Percentiles rank a stretch among this genome's conserved stretches.
Evolutionary conservation across 371 early-diverging fungal species (phyloP).

Genomic region (Mortierella sp.): DNA sequence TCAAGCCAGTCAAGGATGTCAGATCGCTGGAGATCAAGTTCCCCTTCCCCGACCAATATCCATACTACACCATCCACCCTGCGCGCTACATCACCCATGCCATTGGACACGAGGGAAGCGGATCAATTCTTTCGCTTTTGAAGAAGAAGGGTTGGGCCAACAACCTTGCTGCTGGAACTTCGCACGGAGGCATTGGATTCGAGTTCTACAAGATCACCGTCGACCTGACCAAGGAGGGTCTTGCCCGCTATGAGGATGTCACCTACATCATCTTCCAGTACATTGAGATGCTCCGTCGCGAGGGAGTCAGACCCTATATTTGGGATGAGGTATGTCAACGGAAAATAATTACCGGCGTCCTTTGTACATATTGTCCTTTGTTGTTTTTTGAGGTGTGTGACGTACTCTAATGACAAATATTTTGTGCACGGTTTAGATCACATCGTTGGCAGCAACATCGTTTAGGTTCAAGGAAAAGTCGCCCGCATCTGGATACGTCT

Average conservation of each 20-base stretch:
- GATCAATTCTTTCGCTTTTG: slow-evolving; percentile 88
- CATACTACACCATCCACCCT: slow-evolving; percentile 72
- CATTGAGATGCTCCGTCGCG: slow-evolving; percentile 79
- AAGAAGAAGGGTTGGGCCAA: slow-evolving; percentile 94
- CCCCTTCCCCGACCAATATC: slow-evolving; percentile 86
- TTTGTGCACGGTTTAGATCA: slow-evolving; percentile 45
- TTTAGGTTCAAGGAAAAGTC: slow-evolving; percentile 91
- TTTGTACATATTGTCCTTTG: neutral
- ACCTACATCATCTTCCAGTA: slow-evolving; percentile 89
- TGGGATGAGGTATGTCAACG: slow-evolving; percentile 73
- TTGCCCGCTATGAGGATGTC: slow-evolving; percentile 80
- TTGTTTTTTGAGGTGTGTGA: neutral
- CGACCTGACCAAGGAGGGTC: slow-evolving; percentile 88
- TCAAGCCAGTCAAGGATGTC: slow-evolving; percentile 89
- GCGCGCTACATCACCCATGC: slow-evolving; percentile 80
- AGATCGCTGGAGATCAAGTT: slow-evolving; percentile 85
- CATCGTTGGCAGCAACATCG: slow-evolving; percentile 74
- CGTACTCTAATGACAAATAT: neutral
- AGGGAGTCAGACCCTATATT: slow-evolving; percentile 81
- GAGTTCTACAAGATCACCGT: slow-evolving; percentile 86
- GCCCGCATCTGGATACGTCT: slow-evolving; percentile 70
- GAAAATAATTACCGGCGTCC: neutral
- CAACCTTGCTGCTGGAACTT: slow-evolving; percentile 75
- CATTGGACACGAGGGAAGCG: slow-evolving; percentile 88
- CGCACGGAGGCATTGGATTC: slow-evolving; percentile 79